Evolutionary conservation across 2,329 filamentous ascomycete genomes (phyloP).

Genomic region (Trichoderma sp.): DNA sequence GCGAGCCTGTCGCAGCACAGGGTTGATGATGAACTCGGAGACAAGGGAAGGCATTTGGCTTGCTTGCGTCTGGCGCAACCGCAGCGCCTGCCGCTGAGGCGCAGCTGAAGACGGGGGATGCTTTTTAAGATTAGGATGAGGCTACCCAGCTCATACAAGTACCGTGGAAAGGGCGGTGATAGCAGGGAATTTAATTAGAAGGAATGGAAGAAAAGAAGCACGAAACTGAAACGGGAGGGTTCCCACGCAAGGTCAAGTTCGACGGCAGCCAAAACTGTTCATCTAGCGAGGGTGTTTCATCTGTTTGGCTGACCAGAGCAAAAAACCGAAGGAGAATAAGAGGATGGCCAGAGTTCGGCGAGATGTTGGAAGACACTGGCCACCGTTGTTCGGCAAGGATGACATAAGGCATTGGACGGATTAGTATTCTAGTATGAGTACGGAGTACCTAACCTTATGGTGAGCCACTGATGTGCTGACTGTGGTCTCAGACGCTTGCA

Average conservation of each 20-base stretch:
- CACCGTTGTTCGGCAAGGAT: constrained; percentile 19
- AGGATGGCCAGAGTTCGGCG: background rate
- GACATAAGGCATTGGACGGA: constrained; percentile 20
- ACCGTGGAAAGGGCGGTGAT: constrained; percentile 7
- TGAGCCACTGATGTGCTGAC: background rate
- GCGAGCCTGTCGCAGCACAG: constrained; percentile 63
- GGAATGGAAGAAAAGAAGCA: background rate
- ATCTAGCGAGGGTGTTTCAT: background rate
- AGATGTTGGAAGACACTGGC: background rate
- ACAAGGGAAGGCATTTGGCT: constrained; percentile 59
- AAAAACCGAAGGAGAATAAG: background rate
- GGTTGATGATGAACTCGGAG: constrained; percentile 64
- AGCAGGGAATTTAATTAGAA: background rate
- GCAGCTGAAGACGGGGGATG: constrained; percentile 1
- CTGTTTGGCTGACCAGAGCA: background rate
- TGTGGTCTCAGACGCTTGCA: constrained; percentile 10
- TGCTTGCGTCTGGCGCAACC: constrained; percentile 7
- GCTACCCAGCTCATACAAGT: background rate
- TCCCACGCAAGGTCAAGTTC: background rate
- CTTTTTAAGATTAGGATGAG: constrained; percentile 7
- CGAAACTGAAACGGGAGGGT: background rate
- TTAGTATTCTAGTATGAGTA: background rate
- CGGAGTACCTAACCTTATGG: background rate
- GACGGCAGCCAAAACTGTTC: background rate
- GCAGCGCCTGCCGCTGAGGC: constrained; percentile 1